A percentile compares a stretch with the other conserved stretches of the same genome.
phyloP scores from a whole-genome alignment of 768 basidiomycete species.

The Melanogaster broomeanus region DNA sequence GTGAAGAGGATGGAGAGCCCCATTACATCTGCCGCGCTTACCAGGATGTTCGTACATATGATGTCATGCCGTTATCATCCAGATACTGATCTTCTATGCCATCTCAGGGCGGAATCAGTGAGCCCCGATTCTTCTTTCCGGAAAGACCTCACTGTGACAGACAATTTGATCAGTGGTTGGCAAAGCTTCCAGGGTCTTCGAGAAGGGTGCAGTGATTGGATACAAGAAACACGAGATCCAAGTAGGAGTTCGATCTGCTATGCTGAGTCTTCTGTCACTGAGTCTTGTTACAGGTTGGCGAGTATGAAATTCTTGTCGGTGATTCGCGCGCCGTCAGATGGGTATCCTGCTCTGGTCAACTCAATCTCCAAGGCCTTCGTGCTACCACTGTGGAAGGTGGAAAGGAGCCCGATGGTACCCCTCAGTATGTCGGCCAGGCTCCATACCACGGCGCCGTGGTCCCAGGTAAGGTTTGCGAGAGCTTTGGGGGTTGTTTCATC shows the following conservation, averaged over 20 bases:
- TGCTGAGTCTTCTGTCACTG: not conserved
- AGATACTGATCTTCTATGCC: constrained; percentile 5
- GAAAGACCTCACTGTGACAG: not conserved
- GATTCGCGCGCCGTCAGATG: constrained; percentile 57
- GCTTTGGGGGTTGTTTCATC: constrained; percentile 56
- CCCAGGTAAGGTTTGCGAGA: constrained; percentile 64
- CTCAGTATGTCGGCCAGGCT: constrained; percentile 63
- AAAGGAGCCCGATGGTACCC: constrained; percentile 58
- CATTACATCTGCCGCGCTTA: constrained; percentile 64
- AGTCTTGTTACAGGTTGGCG: constrained; percentile 45
- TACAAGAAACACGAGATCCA: constrained; percentile 59
- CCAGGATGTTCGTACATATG: constrained; percentile 51
- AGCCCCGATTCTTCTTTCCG: constrained; percentile 9
- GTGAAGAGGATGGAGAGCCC: constrained; percentile 49
- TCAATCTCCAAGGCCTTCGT: constrained; percentile 47
- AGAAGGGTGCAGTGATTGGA: constrained; percentile 66
- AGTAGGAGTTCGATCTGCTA: constrained; percentile 35
- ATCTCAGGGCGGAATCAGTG: constrained; percentile 55
- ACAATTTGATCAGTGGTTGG: constrained; percentile 52
- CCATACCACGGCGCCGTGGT: constrained; percentile 50
- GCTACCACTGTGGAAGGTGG: constrained; percentile 67
- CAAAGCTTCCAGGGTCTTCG: constrained; percentile 58
- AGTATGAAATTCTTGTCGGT: constrained; percentile 73
- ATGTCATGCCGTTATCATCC: not conserved
- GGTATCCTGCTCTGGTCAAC: constrained; percentile 49